These are phyloP conservation scores for Acanthamoeba sp. DNA, from an alignment of 208 protist genomes.

Conservation along the genomic window DNA sequence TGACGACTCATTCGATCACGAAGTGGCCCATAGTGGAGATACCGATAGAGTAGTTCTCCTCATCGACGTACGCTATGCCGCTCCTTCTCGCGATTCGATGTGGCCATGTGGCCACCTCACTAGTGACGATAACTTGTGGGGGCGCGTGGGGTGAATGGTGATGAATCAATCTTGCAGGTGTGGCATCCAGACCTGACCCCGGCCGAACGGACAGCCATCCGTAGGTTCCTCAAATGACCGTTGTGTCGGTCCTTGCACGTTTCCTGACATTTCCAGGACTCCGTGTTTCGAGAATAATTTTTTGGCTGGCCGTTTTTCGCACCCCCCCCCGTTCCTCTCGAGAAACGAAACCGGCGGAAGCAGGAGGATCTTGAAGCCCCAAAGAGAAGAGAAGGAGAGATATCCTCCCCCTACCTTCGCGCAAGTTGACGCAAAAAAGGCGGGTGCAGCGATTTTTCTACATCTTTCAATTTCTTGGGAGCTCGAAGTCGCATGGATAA, in stretches of 20 bases:
- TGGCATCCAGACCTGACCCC: conserved; percentile 70
- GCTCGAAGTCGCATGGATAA: background rate
- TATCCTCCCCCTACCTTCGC: no score
- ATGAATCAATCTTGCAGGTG: background rate
- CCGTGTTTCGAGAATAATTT: conserved; percentile 10
- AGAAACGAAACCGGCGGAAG: no score
- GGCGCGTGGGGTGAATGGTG: no score
- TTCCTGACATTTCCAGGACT: background rate
- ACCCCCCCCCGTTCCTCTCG: no score
- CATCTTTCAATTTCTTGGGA: no score
- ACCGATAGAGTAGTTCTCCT: conserved; percentile 67
- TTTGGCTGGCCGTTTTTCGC: background rate
- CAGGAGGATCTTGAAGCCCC: no score
- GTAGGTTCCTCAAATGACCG: background rate
- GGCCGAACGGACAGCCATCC: conserved; percentile 32
- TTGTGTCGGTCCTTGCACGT: no score
- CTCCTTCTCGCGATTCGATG: background rate
- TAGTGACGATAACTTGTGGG: background rate
- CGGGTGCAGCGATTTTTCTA: no score
- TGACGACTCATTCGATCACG: conserved; percentile 70
- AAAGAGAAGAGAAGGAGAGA: no score
- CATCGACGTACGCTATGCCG: conserved; percentile 14
- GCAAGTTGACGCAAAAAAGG: no score
- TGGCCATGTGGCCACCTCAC: background rate
- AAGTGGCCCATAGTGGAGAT: conserved; percentile 25